phyloP scores from a whole-genome alignment of 192 early-diverging fungal species.

The Rhizophagus sp. region DNA sequence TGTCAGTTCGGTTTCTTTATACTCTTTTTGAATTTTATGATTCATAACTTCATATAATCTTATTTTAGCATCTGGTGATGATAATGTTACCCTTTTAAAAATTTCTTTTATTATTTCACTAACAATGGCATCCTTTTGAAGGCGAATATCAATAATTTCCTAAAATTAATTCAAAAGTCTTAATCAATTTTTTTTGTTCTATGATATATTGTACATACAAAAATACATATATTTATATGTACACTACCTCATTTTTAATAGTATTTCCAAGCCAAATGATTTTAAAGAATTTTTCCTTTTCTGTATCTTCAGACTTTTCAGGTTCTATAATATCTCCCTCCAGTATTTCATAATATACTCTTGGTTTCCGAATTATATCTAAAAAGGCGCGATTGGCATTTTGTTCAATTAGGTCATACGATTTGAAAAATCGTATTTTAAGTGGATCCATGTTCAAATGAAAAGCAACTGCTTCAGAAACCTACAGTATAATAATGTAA shows the following conservation, averaged over 20 bases:
- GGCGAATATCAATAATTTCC: constrained; percentile 57
- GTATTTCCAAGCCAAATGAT: constrained; percentile 66
- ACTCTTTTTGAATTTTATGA: constrained; percentile 51
- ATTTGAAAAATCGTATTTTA: constrained; percentile 67
- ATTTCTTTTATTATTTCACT: constrained; percentile 53
- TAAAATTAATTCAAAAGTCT: too few species aligned
- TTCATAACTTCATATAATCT: constrained; percentile 59
- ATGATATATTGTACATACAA: too few species aligned
- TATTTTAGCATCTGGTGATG: constrained; percentile 47
- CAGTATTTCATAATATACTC: constrained; percentile 81
- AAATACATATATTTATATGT: too few species aligned
- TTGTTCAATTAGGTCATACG: constrained; percentile 29
- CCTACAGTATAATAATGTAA: constrained; percentile 38
- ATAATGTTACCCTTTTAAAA: constrained; percentile 49
- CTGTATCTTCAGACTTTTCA: constrained; percentile 24
- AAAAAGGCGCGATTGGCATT: too few species aligned
- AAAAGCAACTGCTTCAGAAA: constrained; percentile 64
- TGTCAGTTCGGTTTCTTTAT: constrained; percentile 49
- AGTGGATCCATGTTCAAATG: constrained; percentile 60
- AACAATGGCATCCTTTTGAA: constrained; percentile 63
- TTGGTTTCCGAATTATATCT: too few species aligned
- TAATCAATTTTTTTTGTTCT: too few species aligned
- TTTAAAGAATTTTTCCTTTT: constrained; percentile 73
- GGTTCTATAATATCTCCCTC: constrained; percentile 81
- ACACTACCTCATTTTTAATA: constrained; percentile 64